These are phyloP conservation scores for Holtermanniella nyarrowii DNA, from an alignment of 768 basidiomycete species.

Conservation along the genomic window DNA sequence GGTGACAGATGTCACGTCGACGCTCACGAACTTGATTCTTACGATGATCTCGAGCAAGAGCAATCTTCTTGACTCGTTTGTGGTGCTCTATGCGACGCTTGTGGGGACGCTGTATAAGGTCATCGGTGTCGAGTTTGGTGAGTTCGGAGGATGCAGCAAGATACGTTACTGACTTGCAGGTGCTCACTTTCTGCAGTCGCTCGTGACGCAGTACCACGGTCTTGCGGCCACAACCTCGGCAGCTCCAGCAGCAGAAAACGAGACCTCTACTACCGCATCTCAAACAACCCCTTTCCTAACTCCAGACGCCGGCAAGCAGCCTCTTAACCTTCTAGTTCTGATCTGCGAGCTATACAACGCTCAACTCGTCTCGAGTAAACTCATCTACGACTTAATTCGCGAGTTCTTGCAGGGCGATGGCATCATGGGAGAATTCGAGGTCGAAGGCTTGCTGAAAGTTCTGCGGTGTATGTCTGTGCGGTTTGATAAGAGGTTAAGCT, in stretches of 20 bases:
- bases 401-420: slow-evolving; percentile 52
- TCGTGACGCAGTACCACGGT: slow-evolving; percentile 56
- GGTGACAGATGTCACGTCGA: slow-evolving; percentile 69
- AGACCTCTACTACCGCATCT: slow-evolving; percentile 20
- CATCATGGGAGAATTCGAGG: slow-evolving; percentile 59
- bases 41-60: slow-evolving; percentile 70
- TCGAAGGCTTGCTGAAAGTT: slow-evolving; percentile 79
- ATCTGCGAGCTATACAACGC: slow-evolving; percentile 93
- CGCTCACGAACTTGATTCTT: slow-evolving; percentile 63
- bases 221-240: not conserved
- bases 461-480: slow-evolving; percentile 43
- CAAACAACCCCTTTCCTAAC: slow-evolving; percentile 22
- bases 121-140: slow-evolving; percentile 81
- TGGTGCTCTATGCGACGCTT: slow-evolving; percentile 76
- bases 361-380: slow-evolving; percentile 73
- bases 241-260: slow-evolving; percentile 11
- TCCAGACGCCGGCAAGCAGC: slow-evolving; percentile 62
- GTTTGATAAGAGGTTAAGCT: not conserved
- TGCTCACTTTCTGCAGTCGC: slow-evolving; percentile 68
- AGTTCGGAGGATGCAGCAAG: slow-evolving; percentile 16
- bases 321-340: slow-evolving; percentile 74
- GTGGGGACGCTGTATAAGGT: slow-evolving; percentile 70
- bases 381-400: slow-evolving; percentile 85
- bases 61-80: slow-evolving; percentile 75
- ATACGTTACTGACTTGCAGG: slow-evolving; percentile 44